A percentile compares a stretch with the other conserved stretches of the same genome.
Evolutionary conservation across 2,329 filamentous ascomycete species (phyloP).

Genomic region (Trichoderma aggressivum): DNA sequence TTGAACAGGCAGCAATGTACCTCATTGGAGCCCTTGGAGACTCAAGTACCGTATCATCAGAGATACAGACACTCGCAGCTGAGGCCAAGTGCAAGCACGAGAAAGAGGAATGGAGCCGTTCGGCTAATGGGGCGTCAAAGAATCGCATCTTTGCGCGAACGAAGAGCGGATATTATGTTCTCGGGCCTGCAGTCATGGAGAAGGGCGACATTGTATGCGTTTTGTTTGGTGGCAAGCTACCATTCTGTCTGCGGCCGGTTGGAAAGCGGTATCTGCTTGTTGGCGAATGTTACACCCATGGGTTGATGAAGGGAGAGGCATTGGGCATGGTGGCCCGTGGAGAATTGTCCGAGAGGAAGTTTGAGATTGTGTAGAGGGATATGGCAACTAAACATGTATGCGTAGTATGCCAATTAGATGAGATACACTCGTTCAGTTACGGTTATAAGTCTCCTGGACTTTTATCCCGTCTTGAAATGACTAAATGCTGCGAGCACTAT

Average conservation of each 20-base stretch:
- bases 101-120: neutral
- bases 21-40: neutral
- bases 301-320: neutral
- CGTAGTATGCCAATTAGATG: neutral
- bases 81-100: neutral
- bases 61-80: neutral
- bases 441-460: neutral
- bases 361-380: neutral
- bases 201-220: neutral
- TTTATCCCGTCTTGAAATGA: neutral
- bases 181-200: neutral
- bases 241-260: neutral
- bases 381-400: neutral
- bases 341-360: neutral
- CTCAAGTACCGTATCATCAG: fast-evolving
- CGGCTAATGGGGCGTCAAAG: neutral
- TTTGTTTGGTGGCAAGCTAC: neutral
- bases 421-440: neutral
- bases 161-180: neutral
- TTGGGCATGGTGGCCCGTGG: neutral
- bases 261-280: neutral
- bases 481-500: neutral
- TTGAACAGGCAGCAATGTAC: neutral
- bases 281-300: neutral
- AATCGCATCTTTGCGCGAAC: neutral